Conservation (phyloP, 2,329 filamentous ascomycete genomes). For the Elsinoe necatrix region DNA sequence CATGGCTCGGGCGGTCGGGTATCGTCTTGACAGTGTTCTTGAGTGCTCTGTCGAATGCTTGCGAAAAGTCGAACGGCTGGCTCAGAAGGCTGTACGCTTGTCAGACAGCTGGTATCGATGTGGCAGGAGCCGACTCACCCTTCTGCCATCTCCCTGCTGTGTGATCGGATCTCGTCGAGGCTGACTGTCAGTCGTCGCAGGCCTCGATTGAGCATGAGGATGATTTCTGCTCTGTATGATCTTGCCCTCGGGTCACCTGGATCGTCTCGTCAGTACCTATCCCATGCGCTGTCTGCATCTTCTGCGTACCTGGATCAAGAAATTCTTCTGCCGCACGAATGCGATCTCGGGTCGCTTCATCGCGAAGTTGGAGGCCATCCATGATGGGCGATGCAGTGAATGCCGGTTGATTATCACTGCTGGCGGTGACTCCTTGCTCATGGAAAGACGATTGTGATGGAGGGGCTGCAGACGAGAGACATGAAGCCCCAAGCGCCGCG, state of each 20-base stretch:
- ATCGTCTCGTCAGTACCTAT: slow-evolving; percentile 23
- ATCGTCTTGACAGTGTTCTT: slow-evolving; percentile 80
- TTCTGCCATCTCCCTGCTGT: slow-evolving; percentile 73
- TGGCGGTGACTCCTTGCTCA: background rate
- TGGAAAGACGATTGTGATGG: background rate
- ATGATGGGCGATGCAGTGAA: slow-evolving; percentile 38
- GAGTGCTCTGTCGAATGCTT: slow-evolving; percentile 83
- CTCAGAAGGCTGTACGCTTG: slow-evolving; percentile 56
- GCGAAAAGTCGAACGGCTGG: slow-evolving; percentile 76
- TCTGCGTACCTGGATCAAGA: slow-evolving; percentile 68
- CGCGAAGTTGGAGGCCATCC: slow-evolving; percentile 67
- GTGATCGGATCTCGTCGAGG: slow-evolving; percentile 83
- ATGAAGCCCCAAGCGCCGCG: background rate
- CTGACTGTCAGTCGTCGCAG: slow-evolving; percentile 50
- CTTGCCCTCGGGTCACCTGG: slow-evolving; percentile 50
- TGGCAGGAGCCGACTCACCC: slow-evolving; percentile 35
- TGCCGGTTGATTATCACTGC: no score
- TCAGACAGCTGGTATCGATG: background rate
- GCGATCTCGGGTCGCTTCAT: slow-evolving; percentile 76
- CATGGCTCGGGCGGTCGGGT: slow-evolving; percentile 64
- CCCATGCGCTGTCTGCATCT: slow-evolving; percentile 8
- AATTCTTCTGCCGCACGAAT: slow-evolving; percentile 86
- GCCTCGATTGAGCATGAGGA: slow-evolving; percentile 60
- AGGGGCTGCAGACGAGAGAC: no score
- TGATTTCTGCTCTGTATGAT: slow-evolving; percentile 85